Evolutionary conservation across 202 grass and related monocot genomes (phyloP).

Genomic region (Carex arenaria): DNA sequence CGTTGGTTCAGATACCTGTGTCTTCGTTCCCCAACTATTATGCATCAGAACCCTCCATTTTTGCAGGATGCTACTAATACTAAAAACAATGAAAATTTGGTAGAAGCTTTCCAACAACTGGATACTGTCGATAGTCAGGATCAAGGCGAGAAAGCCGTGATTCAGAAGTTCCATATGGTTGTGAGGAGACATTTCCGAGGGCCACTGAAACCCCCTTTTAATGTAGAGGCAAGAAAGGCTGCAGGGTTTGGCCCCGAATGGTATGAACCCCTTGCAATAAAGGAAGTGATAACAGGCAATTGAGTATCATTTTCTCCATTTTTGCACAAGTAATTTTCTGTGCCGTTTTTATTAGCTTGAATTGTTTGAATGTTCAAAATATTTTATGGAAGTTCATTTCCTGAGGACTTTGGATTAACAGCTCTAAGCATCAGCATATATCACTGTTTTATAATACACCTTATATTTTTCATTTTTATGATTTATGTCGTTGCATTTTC

Average conservation of each 20-base stretch:
- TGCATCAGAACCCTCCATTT: neutral
- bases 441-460: neutral
- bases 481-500: neutral
- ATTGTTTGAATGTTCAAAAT: neutral
- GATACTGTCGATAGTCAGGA: neutral
- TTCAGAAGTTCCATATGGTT: slow-evolving; percentile 46
- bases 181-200: slow-evolving; percentile 74
- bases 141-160: slow-evolving; percentile 23
- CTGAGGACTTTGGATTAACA: neutral
- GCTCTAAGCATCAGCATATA: neutral
- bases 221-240: slow-evolving; percentile 52
- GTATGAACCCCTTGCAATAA: slow-evolving; percentile 70
- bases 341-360: neutral
- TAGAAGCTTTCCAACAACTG: slow-evolving; percentile 9
- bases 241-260: slow-evolving; percentile 71
- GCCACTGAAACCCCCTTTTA: slow-evolving; percentile 78
- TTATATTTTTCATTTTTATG: neutral
- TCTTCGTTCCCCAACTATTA: slow-evolving; percentile 13
- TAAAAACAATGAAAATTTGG: neutral
- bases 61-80: slow-evolving; percentile 4
- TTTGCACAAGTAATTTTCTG: neutral
- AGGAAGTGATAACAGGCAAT: slow-evolving; percentile 21
- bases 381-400: neutral
- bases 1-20: slow-evolving; percentile 81
- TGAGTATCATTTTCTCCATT: neutral